Base-by-base conservation (phyloP, 805 yeast species). In the Suhomyces pyralidae region DNA sequence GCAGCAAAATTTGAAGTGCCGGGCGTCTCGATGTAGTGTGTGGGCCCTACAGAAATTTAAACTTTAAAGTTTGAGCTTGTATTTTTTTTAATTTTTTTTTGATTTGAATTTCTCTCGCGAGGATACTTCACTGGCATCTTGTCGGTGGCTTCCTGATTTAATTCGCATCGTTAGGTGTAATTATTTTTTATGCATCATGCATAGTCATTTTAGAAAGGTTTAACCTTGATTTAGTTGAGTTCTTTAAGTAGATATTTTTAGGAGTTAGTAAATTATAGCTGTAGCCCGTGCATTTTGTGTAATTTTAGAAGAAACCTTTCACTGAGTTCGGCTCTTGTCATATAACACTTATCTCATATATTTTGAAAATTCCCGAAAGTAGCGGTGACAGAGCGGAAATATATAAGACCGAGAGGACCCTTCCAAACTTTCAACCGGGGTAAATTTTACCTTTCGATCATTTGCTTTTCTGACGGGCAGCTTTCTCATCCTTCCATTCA, bases 181-280 rank as follows among this genome's bases (percentile, higher is more conserved):
- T 32, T 45, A 46, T 46, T 46, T 22, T 46, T 36, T 46, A 46
- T 46, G 49, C 36, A 46, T 28, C 14, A 45, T 45, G 38, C 48
- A 45, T n/a, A 15, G 22, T n/a, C 15, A 6, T 30, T 45, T 20
- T 17, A 45, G 30, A 20, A 45, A 45, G 28, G n/a, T 28, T 30
- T 30, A 30, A 45, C 30, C 48, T 25, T 45, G 42, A 38, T 38
- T 17, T 17, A 17, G 42, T 38, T 38, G 42, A 17, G 42, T 38
- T 38, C 42, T 19, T 17, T 19, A 19, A 38, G 14, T 19, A 9
- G 14, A 38, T 38, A 38, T 38, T 42, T 42, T 24, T 42, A 24
- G 45, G 26, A 24, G 30, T 22, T 28, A 36, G 42, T 46, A 36
- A 32, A 32, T 46, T 46, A 45, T 32, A 34, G 28, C 30, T 30